A percentile compares a stretch with the other conserved stretches of the same genome.
These are phyloP conservation scores for Mortierella hygrophila DNA, from an alignment of 192 early-diverging fungal genomes.

Conservation along the genomic window DNA sequence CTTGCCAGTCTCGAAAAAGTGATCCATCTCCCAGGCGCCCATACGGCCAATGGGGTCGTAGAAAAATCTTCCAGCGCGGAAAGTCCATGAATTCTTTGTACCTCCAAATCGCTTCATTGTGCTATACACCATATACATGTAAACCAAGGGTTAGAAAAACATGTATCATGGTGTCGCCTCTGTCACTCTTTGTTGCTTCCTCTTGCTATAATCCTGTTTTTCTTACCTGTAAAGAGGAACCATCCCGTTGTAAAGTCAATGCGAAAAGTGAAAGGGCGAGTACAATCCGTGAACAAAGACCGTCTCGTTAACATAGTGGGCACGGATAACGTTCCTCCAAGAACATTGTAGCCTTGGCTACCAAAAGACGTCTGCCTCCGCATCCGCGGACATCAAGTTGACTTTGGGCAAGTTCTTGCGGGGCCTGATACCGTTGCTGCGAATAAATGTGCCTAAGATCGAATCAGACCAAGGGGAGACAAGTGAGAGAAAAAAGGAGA, in stretches of 20 bases:
- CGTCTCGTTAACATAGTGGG: conserved; percentile 46
- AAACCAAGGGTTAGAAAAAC: not conserved
- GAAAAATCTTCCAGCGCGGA: not conserved
- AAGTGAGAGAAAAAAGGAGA: too few relatives aligned
- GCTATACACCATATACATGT: not conserved
- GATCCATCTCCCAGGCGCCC: conserved; percentile 17
- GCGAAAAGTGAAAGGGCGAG: conserved; percentile 56
- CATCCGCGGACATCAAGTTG: conserved; percentile 20
- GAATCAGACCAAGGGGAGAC: too few relatives aligned
- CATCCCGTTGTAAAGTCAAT: conserved; percentile 59
- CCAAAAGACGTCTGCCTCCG: conserved; percentile 18
- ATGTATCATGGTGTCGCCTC: too few relatives aligned
- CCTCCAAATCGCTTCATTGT: conserved; percentile 20
- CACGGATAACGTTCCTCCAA: not conserved
- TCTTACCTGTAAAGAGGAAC: conserved; percentile 52
- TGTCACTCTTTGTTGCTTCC: too few relatives aligned
- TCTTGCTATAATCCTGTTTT: too few relatives aligned
- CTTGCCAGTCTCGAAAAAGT: conserved; percentile 14
- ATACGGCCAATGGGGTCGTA: not conserved
- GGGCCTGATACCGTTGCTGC: not conserved
- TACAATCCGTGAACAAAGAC: conserved; percentile 58
- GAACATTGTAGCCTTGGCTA: conserved; percentile 1
- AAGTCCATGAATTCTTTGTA: conserved; percentile 10
- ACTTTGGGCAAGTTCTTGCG: not conserved
- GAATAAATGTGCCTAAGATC: conserved; percentile 5